These are phyloP conservation scores for Linderniella brevidens DNA, from an alignment of 257 asterid genomes.

Conservation along the genomic window DNA sequence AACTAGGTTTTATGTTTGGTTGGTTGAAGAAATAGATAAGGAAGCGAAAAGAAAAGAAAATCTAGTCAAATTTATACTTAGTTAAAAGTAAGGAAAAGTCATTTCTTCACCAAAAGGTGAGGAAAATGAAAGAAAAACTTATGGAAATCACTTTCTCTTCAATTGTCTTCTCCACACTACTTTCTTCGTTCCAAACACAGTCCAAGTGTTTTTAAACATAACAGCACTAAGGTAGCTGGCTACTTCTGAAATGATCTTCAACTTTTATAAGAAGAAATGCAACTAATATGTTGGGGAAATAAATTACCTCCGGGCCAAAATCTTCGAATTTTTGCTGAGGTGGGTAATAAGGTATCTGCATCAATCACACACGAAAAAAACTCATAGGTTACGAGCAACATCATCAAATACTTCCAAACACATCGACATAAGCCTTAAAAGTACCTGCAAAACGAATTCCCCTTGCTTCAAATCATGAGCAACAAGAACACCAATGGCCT, in stretches of 20 bases:
- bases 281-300: not conserved
- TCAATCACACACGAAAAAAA: slow-evolving; percentile 7
- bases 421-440: not conserved
- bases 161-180: no score
- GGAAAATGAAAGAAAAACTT: no score
- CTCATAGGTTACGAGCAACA: slow-evolving; percentile 2
- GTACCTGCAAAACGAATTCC: slow-evolving; percentile 91
- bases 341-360: slow-evolving; percentile 86
- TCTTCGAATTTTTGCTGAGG: slow-evolving; percentile 85
- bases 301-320: slow-evolving; percentile 45
- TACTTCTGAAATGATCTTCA: not conserved
- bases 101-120: no score
- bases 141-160: no score
- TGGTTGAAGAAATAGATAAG: no score
- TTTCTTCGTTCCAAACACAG: no score
- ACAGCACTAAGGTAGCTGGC: slow-evolving; percentile 2
- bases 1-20: no score
- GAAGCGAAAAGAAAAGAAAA: no score
- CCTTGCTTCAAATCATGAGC: slow-evolving; percentile 90
- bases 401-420: not conserved
- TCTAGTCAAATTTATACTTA: no score
- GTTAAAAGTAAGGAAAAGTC: no score
- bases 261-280: not conserved
- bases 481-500: slow-evolving; percentile 82
- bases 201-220: not conserved